Evolutionary conservation across 208 protist species (phyloP).

Genomic region (Novymonas esmeraldas): DNA sequence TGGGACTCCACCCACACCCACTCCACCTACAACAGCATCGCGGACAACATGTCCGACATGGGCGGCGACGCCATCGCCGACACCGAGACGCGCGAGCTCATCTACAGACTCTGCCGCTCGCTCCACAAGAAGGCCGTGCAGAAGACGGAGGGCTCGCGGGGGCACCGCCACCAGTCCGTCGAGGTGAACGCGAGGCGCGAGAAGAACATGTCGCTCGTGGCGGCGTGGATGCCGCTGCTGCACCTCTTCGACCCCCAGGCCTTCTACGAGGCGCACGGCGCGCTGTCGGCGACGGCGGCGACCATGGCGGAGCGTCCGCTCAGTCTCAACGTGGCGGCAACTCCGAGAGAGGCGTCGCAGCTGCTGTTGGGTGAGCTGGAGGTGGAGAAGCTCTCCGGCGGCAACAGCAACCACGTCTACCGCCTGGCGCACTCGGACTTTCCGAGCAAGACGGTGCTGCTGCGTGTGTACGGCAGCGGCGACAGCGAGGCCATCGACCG

Average conservation of each 20-base stretch:
- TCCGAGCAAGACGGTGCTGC: slow-evolving; percentile 55
- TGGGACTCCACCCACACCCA: slow-evolving; percentile 54
- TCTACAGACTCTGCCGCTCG: slow-evolving; percentile 76
- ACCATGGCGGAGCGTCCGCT: slow-evolving; percentile 26
- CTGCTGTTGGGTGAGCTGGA: slow-evolving; percentile 61
- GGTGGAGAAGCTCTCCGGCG: slow-evolving; percentile 78
- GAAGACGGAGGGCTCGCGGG: slow-evolving; percentile 38
- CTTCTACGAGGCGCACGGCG: slow-evolving; percentile 51
- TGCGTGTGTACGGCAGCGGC: slow-evolving; percentile 80
- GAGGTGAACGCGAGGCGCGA: slow-evolving; percentile 42
- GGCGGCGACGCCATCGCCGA: slow-evolving; percentile 24
- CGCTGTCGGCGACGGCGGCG: slow-evolving; percentile 22
- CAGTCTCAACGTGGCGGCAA: slow-evolving; percentile 30
- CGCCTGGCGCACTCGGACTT: slow-evolving; percentile 66
- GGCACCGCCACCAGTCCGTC: slow-evolving; percentile 29
- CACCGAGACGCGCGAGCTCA: slow-evolving; percentile 56
- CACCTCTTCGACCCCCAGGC: slow-evolving; percentile 79
- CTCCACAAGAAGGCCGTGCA: slow-evolving; percentile 68
- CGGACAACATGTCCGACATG: slow-evolving; percentile 22
- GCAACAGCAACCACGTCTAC: slow-evolving; percentile 90
- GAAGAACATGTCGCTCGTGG: slow-evolving; percentile 74
- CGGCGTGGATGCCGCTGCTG: slow-evolving; percentile 82
- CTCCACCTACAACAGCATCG: slow-evolving; percentile 30
- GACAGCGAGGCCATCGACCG: slow-evolving; percentile 82
- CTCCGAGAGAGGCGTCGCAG: slow-evolving; percentile 52